Conservation (phyloP, 495 filamentous ascomycete genomes). For the Amniculicola lignicola region DNA sequence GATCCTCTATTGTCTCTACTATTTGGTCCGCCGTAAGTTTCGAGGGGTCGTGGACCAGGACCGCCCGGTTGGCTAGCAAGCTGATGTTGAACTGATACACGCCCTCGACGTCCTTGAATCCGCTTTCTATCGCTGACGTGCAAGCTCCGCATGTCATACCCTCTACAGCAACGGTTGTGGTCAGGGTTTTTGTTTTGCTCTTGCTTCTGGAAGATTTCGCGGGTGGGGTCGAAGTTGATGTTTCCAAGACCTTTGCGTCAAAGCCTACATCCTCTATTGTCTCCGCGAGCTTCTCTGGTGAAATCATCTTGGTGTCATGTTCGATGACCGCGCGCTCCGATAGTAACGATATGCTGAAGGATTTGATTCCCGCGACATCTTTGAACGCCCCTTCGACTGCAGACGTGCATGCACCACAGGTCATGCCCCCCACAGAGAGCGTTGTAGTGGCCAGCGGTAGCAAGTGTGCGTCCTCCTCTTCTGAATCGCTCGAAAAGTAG, state of each 20-base stretch:
- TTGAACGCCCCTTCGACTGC: constrained; percentile 81
- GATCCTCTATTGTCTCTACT: constrained; percentile 76
- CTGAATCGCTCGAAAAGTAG: constrained; percentile 33
- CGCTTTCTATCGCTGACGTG: constrained; percentile 83
- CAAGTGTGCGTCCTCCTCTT: constrained; percentile 30
- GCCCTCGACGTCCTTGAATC: constrained; percentile 73
- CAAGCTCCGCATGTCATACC: constrained; percentile 98
- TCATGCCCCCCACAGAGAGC: constrained; percentile 93
- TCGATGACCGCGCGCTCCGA: constrained; percentile 59
- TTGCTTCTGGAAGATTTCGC: constrained; percentile 25
- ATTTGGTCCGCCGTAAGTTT: constrained; percentile 69
- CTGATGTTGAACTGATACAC: constrained; percentile 89
- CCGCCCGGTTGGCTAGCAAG: constrained; percentile 84
- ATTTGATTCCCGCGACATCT: constrained; percentile 44
- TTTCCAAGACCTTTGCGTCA: constrained; percentile 45
- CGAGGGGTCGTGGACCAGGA: constrained; percentile 75
- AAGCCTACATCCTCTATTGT: constrained; percentile 48
- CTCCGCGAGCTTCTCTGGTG: constrained; percentile 73
- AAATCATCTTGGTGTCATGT: constrained; percentile 45
- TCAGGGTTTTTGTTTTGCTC: constrained; percentile 43
- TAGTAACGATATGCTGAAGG: constrained; percentile 48
- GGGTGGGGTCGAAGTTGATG: constrained; percentile 20
- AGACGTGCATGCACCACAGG: constrained; percentile 90
- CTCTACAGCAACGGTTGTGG: constrained; percentile 80
- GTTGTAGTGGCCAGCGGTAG: constrained; percentile 63